Percentiles rank a stretch among this genome's conserved stretches.
phyloP scores from a whole-genome alignment of 2,329 filamentous ascomycete species.

The Lasiodiplodia sp. region DNA sequence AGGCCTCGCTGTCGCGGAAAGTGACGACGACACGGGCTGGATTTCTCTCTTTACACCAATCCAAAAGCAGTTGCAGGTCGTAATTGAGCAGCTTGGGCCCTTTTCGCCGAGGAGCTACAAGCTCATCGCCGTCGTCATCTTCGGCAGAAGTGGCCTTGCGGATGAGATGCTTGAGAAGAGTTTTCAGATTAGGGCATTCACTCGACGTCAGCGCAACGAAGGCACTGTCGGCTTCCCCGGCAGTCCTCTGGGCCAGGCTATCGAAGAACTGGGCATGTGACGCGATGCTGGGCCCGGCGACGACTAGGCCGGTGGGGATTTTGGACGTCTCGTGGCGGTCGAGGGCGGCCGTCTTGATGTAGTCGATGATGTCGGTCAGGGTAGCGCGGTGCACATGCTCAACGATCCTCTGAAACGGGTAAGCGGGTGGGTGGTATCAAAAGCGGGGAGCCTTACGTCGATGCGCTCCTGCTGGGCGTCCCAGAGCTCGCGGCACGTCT shows the following conservation, averaged over 20 bases:
- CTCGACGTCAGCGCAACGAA: constrained; percentile 73
- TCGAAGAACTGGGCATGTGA: constrained; percentile 77
- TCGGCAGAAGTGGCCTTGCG: constrained; percentile 65
- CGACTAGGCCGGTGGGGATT: constrained; percentile 74
- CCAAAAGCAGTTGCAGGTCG: constrained; percentile 74
- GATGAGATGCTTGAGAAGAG: constrained; percentile 75
- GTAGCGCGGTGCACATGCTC: constrained; percentile 49
- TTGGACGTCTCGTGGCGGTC: constrained; percentile 48
- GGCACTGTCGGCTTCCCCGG: constrained; percentile 49
- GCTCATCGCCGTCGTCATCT: constrained; percentile 61
- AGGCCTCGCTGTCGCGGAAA: constrained; percentile 83
- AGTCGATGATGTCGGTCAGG: constrained; percentile 47
- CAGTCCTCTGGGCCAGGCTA: constrained; percentile 40
- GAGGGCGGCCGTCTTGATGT: constrained; percentile 43
- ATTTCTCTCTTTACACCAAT: constrained; percentile 62
- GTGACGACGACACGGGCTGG: constrained; percentile 71
- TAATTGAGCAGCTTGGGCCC: constrained; percentile 76
- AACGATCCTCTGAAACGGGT: constrained; percentile 43
- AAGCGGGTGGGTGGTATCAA: not conserved
- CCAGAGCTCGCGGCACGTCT: constrained; percentile 71
- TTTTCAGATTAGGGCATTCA: constrained; percentile 77
- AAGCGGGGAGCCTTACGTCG: constrained; percentile 54
- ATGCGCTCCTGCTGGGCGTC: constrained; percentile 68
- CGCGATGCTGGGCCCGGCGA: constrained; percentile 80
- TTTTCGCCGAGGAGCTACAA: constrained; percentile 47